These are phyloP conservation scores for Carex arenaria DNA, from an alignment of 202 grass and related monocot genomes.

Conservation along the genomic window DNA sequence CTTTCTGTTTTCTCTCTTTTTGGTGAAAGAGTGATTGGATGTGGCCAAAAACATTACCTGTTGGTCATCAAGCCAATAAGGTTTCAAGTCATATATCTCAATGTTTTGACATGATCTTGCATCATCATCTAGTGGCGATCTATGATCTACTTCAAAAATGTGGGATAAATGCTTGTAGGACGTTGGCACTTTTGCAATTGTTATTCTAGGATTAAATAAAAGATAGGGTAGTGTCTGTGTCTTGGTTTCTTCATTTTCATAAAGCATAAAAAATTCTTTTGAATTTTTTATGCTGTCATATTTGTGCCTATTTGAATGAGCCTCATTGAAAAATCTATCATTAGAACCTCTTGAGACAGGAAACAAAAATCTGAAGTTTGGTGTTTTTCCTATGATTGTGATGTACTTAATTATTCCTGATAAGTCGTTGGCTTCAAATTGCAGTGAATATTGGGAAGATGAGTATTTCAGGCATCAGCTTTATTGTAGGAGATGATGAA, in stretches of 20 bases:
- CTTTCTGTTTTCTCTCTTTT: background rate
- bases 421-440: conserved; percentile 11
- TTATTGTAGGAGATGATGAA: conserved; percentile 43
- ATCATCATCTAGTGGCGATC: background rate
- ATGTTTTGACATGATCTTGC: background rate
- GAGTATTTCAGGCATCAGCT: conserved; percentile 62
- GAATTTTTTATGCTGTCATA: background rate
- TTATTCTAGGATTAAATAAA: background rate
- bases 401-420: background rate
- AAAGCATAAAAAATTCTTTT: background rate
- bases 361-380: background rate
- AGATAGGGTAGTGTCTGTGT: background rate
- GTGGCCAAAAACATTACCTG: too few species aligned
- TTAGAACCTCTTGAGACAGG: background rate
- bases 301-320: background rate
- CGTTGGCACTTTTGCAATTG: background rate
- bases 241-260: background rate
- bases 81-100: background rate
- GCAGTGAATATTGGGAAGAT: conserved; percentile 82
- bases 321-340: background rate
- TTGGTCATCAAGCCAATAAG: background rate
- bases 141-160: background rate
- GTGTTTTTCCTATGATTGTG: background rate
- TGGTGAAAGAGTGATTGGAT: background rate
- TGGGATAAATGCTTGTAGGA: background rate